Percentiles rank a stretch among this genome's conserved stretches.
phyloP scores from a whole-genome alignment of 1,139 yeast genomes.

The Ogataea hybrid region DNA sequence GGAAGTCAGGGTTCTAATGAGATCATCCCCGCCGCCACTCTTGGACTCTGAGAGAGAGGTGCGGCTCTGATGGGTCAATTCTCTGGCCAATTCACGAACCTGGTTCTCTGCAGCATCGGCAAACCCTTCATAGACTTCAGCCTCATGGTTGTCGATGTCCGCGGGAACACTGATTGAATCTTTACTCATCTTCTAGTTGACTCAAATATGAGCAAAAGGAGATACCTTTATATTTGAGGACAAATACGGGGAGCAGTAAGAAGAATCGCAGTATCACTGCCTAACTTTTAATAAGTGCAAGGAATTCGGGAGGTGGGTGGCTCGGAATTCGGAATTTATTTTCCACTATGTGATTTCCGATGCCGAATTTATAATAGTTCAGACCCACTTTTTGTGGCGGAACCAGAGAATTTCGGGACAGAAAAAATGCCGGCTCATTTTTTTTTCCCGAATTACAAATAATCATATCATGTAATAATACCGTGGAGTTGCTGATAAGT shows the following conservation, averaged over 20 bases:
- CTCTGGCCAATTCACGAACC: slow-evolving; percentile 63
- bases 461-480: no score
- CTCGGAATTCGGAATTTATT: neutral
- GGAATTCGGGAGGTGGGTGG: neutral
- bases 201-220: neutral
- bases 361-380: neutral
- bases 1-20: slow-evolving; percentile 40
- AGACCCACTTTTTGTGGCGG: neutral
- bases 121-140: slow-evolving; percentile 39
- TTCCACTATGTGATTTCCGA: neutral
- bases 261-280: neutral
- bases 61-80: slow-evolving; percentile 35
- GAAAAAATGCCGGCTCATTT: neutral
- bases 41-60: slow-evolving; percentile 5
- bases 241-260: neutral
- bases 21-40: slow-evolving; percentile 8
- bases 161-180: slow-evolving; percentile 20
- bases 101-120: slow-evolving; percentile 32
- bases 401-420: neutral
- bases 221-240: neutral
- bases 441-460: neutral
- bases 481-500: no score
- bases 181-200: slow-evolving; percentile 9
- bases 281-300: neutral
- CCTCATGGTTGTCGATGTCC: slow-evolving; percentile 12